Conservation (phyloP, 306 rosid genomes). For the Corylus heterophylla region DNA sequence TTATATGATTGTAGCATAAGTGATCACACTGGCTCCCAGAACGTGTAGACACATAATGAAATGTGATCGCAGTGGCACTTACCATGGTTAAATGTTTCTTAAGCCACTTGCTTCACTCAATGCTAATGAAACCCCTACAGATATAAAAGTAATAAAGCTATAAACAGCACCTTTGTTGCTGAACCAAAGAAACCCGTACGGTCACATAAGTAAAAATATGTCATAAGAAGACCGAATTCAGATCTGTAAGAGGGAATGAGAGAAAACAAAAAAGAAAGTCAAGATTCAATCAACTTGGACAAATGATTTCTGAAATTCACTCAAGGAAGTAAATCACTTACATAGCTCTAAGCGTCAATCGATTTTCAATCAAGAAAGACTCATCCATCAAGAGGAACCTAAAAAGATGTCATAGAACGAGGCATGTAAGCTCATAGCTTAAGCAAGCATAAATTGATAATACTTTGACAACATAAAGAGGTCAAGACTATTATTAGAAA, state of each 20-base stretch:
- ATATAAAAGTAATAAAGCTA: slow-evolving; percentile 11
- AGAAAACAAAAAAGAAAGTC: slow-evolving; percentile 22
- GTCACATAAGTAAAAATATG: slow-evolving; percentile 78
- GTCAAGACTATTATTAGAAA: slow-evolving; percentile 19
- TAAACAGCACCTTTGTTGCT: slow-evolving; percentile 60
- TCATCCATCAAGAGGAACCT: slow-evolving; percentile 85
- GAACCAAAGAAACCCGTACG: slow-evolving; percentile 83
- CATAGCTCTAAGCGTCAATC: slow-evolving; percentile 90
- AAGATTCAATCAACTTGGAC: slow-evolving; percentile 15
- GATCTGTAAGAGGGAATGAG: slow-evolving; percentile 47
- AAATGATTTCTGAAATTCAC: slow-evolving; percentile 11
- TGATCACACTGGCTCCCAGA: background rate
- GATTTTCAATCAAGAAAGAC: slow-evolving; percentile 77
- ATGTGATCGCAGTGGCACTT: background rate
- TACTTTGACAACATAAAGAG: slow-evolving; percentile 24
- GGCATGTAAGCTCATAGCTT: slow-evolving; percentile 1
- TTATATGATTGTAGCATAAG: background rate
- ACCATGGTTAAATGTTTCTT: background rate
- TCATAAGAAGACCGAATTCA: slow-evolving; percentile 76
- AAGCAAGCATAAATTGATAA: slow-evolving; percentile 29
- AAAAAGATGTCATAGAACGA: slow-evolving; percentile 22
- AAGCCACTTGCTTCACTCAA: slow-evolving; percentile 13
- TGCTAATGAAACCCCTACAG: slow-evolving; percentile 7
- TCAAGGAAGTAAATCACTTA: slow-evolving; percentile 45
- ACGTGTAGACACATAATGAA: background rate